Conservation (phyloP, 2,329 filamentous ascomycete genomes). For the Xylaria hypoxylon region DNA sequence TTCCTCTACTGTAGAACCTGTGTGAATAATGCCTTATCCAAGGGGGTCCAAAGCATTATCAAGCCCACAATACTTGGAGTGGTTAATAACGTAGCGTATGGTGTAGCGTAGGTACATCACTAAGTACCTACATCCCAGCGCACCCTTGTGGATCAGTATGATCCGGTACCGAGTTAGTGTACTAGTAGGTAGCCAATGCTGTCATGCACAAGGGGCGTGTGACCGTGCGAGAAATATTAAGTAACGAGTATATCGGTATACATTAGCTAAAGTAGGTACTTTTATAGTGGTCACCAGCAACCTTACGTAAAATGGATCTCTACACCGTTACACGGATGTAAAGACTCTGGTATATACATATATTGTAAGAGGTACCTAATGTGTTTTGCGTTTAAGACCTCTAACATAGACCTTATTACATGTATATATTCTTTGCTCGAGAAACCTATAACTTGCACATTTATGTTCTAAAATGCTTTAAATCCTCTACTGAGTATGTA, state of each 20-base stretch:
- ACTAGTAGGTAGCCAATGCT: constrained; percentile 29
- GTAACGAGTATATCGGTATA: constrained; percentile 8
- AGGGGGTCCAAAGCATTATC: constrained; percentile 3
- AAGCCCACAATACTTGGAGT: constrained; percentile 14
- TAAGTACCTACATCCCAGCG: not conserved
- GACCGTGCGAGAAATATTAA: constrained; percentile 10
- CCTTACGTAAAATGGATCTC: not conserved
- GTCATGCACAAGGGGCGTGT: constrained; percentile 20
- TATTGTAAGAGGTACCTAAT: not conserved
- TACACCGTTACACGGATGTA: constrained; percentile 34
- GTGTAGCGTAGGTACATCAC: too few relatives aligned
- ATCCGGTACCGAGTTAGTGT: not conserved
- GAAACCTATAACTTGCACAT: not conserved
- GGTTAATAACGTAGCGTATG: not conserved
- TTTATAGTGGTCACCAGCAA: not conserved
- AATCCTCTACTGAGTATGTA: not conserved
- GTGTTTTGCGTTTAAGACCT: constrained; percentile 26
- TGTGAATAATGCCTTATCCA: not conserved
- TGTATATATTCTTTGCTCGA: not conserved
- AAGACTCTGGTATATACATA: constrained; percentile 10
- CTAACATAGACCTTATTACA: not conserved
- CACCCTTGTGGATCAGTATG: not conserved
- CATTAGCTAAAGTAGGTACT: not conserved
- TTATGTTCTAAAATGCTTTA: not conserved
- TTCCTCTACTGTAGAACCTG: too few relatives aligned